Percentiles rank a stretch among this genome's conserved stretches.
phyloP scores from a whole-genome alignment of 2,329 filamentous ascomycete genomes.

The Colletotrichum trifolii region DNA sequence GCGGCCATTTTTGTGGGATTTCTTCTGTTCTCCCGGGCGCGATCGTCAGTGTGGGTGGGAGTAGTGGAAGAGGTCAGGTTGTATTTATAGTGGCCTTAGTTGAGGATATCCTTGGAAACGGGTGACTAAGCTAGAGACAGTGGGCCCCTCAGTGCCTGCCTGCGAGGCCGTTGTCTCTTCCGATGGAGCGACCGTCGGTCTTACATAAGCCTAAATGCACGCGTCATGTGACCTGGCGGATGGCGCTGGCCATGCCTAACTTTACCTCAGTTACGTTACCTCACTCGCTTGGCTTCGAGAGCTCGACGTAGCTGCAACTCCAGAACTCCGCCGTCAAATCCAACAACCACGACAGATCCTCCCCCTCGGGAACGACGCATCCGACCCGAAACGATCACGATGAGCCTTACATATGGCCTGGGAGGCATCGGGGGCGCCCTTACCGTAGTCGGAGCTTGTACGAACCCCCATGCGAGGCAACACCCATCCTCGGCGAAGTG shows the following conservation, averaged over 20 bases:
- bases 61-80: constrained; percentile 32
- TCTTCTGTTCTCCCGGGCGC: constrained; percentile 27
- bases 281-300: constrained; percentile 29
- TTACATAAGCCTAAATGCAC: constrained; percentile 28
- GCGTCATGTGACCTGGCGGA: constrained; percentile 51
- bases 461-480: constrained; percentile 49
- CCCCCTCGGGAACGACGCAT: constrained; percentile 35
- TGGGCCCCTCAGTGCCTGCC: constrained; percentile 18
- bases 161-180: neutral
- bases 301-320: constrained; percentile 38
- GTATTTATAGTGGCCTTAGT: constrained; percentile 36
- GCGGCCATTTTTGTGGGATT: constrained; percentile 56
- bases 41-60: constrained; percentile 22
- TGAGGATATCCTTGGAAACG: constrained; percentile 35
- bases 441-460: constrained; percentile 82
- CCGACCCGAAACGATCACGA: constrained; percentile 52
- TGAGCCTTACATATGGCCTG: constrained; percentile 79
- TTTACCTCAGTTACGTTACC: constrained; percentile 34
- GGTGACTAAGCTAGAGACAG: constrained; percentile 43
- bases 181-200: neutral
- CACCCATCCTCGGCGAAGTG: constrained; percentile 7
- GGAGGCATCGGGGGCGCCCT: constrained; percentile 76
- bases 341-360: constrained; percentile 24
- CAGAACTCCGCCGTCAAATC: constrained; percentile 27
- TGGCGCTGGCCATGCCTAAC: constrained; percentile 37